Evolutionary conservation across 805 yeast genomes (phyloP), one percentile per base, ranked within the genome.

Genomic region (Ogataea zsoltii): DNA sequence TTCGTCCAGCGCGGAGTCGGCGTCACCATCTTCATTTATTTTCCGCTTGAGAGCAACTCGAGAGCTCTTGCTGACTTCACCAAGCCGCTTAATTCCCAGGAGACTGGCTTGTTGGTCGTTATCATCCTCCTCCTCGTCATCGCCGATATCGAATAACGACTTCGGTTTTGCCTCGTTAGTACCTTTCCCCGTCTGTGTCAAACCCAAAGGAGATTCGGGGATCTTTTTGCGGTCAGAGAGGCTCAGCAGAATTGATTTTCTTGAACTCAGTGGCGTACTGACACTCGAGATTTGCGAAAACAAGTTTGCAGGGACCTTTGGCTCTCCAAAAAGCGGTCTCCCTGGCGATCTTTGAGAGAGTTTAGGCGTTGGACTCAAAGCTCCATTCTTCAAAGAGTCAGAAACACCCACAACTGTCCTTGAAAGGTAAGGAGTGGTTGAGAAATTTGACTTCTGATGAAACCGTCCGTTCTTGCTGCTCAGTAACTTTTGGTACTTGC

Each of bases 341-440:
- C 18, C 19, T 12, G 46, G 40, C 2, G 48, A 33, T 2, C 14
- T n/a, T 19, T 33, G 30, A 28, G 14, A 9, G 14, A 13, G 3
- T 9, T 15, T 29, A 11, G 36, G 34, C 3, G 36, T 29, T 4
- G 36, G 36, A 30, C 30, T 34, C 14, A 29, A 10, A 7, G 31
- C 7, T 2, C 6, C 17, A 18, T 13, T 35, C 17, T 18, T 33
- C 14, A 21, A 16, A 17, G 36, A 14, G 17, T 43, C 11, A 12
- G 32, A 9, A 16, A 14, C n/a, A n/a, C 44, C 33, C 15, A 19
- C 7, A 4, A 23, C 36, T 2, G 51, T 46, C 23, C 47, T 55
- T 7, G 52, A 44, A 11, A 56, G 29, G 28, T 50, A 50, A 12
- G 62, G 62, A 9, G 61, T 57, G 1, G 58, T 52, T 7, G 60